Evolutionary conservation across 2,329 filamentous ascomycete genomes (phyloP).

Genomic region (Fusarium agapanthi): DNA sequence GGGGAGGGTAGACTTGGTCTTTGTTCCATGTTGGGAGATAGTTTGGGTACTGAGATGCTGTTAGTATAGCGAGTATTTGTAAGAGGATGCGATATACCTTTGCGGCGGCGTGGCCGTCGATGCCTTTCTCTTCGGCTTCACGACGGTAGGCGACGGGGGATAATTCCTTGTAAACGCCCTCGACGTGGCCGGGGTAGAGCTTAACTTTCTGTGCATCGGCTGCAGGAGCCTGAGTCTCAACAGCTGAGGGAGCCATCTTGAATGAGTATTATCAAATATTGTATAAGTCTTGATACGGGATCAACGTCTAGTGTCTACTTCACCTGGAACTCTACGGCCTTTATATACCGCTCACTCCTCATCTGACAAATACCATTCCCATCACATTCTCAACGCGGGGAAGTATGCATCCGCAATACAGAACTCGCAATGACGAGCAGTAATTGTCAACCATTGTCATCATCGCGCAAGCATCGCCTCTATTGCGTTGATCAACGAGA

Average conservation of each 20-base stretch:
- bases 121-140: constrained; percentile 35
- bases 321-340: not conserved
- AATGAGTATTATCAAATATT: not conserved
- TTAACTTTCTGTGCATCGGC: constrained; percentile 35
- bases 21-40: constrained; percentile 78
- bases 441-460: not conserved
- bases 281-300: not conserved
- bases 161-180: constrained; percentile 40
- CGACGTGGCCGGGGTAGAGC: constrained; percentile 41
- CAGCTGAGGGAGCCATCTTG: constrained; percentile 41
- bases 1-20: constrained; percentile 70
- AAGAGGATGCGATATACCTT: constrained; percentile 10
- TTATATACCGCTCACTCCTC: constrained; percentile 26
- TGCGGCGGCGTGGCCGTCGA: constrained; percentile 32
- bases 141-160: constrained; percentile 29
- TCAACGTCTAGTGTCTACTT: not conserved
- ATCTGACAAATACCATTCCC: not conserved
- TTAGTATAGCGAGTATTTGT: not conserved
- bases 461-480: constrained; percentile 20
- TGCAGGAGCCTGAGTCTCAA: constrained; percentile 26
- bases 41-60: constrained; percentile 65
- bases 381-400: constrained; percentile 13
- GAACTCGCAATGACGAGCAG: constrained; percentile 12
- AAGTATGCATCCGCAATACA: not conserved
- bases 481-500: constrained; percentile 9